Evolutionary conservation across 108 stramenopile species (phyloP), one percentile per base, ranked within the genome.

Genomic region (Skeletonema grethae): DNA sequence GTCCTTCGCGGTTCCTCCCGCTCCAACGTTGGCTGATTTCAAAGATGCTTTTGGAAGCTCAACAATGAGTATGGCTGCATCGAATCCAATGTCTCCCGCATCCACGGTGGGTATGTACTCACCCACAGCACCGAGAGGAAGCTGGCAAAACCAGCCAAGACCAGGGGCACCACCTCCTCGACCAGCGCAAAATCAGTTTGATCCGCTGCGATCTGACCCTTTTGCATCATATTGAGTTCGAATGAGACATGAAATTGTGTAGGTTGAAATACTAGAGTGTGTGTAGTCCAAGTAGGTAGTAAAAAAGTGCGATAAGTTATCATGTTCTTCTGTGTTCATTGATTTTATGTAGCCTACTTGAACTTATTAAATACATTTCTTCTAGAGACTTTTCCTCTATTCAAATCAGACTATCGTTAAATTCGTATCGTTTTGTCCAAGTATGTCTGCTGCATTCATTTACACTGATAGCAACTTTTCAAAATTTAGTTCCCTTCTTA

Each of bases 281-380:
- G 13, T 43, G 41, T 43, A 5, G 41, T n/a, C 12, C 10, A 43
- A 43, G 15, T 43, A 43, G 36, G 15, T 43, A 43, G 36, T 43
- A 43, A 43, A 43, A 39, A 43, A 13, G 41, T 53, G 50, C 94
- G 92, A 73, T 96, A 96, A 45, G 15, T 15, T 15, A 15, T 43
- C 41, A 38, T 38, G 36, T 38, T 11, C 25, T 28, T 28, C 25
- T 28, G 25, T 28, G 25, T 28, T 1, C 25, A 28, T 28, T 28
- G n/a, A n/a, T n/a, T n/a, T n/a, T n/a, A n/a, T n/a, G 0, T 28
- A 28, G 25, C 25, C 25, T 1, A 28, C 1, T 28, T 28, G n/a
- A n/a, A n/a, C n/a, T n/a, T n/a, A n/a, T n/a, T n/a, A n/a, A n/a
- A 28, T 28, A 28, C 1, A 1, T 1, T 28, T 28, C 25, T 28